Percentiles rank a stretch among this genome's conserved stretches.
Evolutionary conservation across 805 yeast species (phyloP).

Genomic region (Saccharomycopsis sp.): DNA sequence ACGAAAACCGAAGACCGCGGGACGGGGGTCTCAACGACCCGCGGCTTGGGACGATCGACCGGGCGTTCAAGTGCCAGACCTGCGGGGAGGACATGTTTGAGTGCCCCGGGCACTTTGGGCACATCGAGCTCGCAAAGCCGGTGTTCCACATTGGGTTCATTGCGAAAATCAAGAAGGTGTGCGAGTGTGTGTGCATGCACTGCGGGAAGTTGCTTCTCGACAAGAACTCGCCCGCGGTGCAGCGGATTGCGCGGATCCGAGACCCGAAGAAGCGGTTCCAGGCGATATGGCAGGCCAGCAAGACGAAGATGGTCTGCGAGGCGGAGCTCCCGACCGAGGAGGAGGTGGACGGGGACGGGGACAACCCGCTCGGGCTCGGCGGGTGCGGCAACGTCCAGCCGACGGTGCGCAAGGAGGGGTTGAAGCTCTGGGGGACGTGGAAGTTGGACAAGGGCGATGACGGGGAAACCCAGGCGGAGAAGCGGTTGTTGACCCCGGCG

Average conservation of each 20-base stretch:
- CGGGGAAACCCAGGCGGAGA: constrained; percentile 86
- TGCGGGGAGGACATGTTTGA: constrained; percentile 99
- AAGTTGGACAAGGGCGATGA: constrained; percentile 77
- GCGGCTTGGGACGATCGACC: constrained; percentile 91
- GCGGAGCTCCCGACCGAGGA: constrained; percentile 69
- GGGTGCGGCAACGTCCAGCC: constrained; percentile 99
- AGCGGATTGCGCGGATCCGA: constrained; percentile 78
- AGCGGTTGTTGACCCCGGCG: constrained; percentile 77
- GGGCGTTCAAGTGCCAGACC: constrained; percentile 96
- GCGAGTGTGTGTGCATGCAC: constrained; percentile 97
- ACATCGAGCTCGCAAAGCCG: constrained; percentile 95
- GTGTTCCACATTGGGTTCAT: constrained; percentile 97
- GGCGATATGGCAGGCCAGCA: constrained; percentile 92
- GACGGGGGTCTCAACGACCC: constrained; percentile 98
- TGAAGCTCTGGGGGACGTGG: constrained; percentile 98
- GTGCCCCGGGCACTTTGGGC: constrained; percentile 99
- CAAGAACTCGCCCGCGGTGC: constrained; percentile 63
- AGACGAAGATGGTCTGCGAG: constrained; percentile 91
- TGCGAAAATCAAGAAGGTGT: constrained; percentile 86
- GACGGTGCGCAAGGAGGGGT: constrained; percentile 89
- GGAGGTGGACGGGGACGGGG: constrained; percentile 39
- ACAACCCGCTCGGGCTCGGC: constrained; percentile 58
- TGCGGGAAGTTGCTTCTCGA: constrained; percentile 92
- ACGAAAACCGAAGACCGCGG: constrained; percentile 91
- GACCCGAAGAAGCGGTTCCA: constrained; percentile 95